These are phyloP conservation scores for Trichosanthes cucumerina DNA, from an alignment of 306 rosid species.

Conservation along the genomic window DNA sequence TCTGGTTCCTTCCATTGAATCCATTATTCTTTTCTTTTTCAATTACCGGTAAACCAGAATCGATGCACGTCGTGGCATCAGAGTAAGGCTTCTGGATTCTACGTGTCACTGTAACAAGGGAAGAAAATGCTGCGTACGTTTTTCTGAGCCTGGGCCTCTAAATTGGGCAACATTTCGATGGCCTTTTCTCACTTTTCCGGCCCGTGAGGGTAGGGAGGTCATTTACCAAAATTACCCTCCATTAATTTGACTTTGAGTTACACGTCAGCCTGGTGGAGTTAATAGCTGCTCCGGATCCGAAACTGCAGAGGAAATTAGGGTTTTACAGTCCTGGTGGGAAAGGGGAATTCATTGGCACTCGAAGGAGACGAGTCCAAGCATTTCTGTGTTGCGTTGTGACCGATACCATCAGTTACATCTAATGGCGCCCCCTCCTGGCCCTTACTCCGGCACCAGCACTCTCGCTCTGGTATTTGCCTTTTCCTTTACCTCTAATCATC, in stretches of 20 bases:
- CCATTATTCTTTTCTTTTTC: background rate
- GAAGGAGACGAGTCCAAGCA: slow-evolving; percentile 1
- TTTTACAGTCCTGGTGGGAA: background rate
- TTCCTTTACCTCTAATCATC: background rate
- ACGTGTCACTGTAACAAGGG: slow-evolving; percentile 1
- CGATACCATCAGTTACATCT: background rate
- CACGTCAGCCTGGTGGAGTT: background rate
- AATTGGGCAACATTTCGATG: background rate
- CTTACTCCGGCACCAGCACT: slow-evolving; percentile 40
- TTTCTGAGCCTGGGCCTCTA: background rate
- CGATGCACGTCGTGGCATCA: background rate
- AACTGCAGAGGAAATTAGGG: slow-evolving; percentile 8
- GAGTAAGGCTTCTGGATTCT: background rate
- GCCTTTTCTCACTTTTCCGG: background rate
- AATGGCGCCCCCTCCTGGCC: slow-evolving; percentile 37
- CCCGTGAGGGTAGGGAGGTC: background rate
- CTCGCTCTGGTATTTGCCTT: slow-evolving; percentile 26
- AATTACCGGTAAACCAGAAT: background rate
- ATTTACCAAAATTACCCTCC: background rate
- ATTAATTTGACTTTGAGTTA: background rate
- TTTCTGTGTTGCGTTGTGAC: slow-evolving; percentile 4
- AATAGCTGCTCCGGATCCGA: background rate
- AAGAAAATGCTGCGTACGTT: background rate
- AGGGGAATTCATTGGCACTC: background rate
- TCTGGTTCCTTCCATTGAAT: background rate